These are phyloP conservation scores for Vitis rotundifolia DNA, from an alignment of 164 flowering plant genomes.

Conservation along the genomic window DNA sequence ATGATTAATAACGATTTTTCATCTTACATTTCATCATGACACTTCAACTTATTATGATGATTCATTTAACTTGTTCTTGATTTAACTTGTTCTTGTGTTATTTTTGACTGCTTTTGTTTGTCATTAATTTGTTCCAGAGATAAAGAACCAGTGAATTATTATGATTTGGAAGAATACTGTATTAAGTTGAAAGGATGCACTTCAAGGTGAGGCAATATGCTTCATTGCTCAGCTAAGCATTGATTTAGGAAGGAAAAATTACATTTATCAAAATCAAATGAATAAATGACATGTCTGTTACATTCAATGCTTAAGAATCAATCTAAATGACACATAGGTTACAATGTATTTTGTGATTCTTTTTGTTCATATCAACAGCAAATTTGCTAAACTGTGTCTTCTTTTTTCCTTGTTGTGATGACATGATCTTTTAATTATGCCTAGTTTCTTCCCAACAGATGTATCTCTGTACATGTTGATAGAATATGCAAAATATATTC, in stretches of 20 bases:
- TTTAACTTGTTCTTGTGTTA: background rate
- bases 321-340: too few species aligned
- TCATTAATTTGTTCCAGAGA: conserved; percentile 6
- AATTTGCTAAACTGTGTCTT: too few species aligned
- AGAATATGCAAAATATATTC: background rate
- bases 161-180: conserved; percentile 22
- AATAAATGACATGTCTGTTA: background rate
- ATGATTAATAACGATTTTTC: background rate
- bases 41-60: background rate
- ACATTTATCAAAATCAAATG: background rate
- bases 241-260: background rate
- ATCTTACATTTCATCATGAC: background rate
- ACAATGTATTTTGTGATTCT: too few species aligned
- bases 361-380: too few species aligned
- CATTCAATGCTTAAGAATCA: background rate
- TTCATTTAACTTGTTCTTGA: background rate
- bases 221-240: background rate
- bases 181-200: conserved; percentile 35
- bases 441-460: background rate
- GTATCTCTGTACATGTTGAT: background rate
- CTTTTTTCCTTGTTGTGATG: too few species aligned
- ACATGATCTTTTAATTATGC: too few species aligned
- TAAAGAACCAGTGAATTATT: conserved; percentile 21
- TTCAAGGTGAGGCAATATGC: conserved; percentile 15
- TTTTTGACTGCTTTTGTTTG: background rate